These are phyloP conservation scores for Agaricus blazei DNA, from an alignment of 768 basidiomycete genomes.

Conservation along the genomic window DNA sequence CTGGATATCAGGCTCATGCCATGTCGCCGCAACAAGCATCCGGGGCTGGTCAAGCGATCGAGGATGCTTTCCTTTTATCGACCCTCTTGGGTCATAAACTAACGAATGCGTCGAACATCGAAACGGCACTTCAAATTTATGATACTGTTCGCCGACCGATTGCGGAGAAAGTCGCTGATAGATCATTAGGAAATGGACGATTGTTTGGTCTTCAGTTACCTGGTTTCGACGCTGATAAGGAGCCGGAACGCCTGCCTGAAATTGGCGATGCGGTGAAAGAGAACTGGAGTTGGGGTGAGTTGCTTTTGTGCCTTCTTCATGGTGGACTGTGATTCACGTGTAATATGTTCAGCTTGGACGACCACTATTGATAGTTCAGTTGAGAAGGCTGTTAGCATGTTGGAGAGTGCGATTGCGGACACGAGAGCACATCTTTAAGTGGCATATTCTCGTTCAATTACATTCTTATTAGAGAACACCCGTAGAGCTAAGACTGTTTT, in stretches of 20 bases:
- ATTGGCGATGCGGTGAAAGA: constrained; percentile 23
- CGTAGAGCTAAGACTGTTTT: no score
- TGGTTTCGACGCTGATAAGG: constrained; percentile 15
- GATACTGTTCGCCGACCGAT: constrained; percentile 34
- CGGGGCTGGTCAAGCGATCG: constrained; percentile 48
- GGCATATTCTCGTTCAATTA: no score
- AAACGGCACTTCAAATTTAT: constrained; percentile 28
- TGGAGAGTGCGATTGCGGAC: background rate
- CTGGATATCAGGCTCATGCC: constrained; percentile 32
- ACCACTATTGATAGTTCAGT: constrained; percentile 10
- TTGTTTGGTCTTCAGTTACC: constrained; percentile 21
- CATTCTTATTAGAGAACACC: no score
- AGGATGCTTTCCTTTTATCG: constrained; percentile 47
- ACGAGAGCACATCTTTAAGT: no score
- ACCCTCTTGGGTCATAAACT: constrained; percentile 27
- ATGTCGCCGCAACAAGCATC: constrained; percentile 43
- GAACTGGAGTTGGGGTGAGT: constrained; percentile 26
- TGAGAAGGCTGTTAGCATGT: constrained; percentile 6
- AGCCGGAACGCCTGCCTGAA: constrained; percentile 17
- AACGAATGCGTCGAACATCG: constrained; percentile 18
- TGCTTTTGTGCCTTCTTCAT: background rate
- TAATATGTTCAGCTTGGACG: constrained; percentile 10
- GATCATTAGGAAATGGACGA: constrained; percentile 22
- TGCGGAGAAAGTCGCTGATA: constrained; percentile 22
- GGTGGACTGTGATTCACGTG: background rate